Conservation (phyloP, 495 filamentous ascomycete genomes). For the Aspergillus panamensis region DNA sequence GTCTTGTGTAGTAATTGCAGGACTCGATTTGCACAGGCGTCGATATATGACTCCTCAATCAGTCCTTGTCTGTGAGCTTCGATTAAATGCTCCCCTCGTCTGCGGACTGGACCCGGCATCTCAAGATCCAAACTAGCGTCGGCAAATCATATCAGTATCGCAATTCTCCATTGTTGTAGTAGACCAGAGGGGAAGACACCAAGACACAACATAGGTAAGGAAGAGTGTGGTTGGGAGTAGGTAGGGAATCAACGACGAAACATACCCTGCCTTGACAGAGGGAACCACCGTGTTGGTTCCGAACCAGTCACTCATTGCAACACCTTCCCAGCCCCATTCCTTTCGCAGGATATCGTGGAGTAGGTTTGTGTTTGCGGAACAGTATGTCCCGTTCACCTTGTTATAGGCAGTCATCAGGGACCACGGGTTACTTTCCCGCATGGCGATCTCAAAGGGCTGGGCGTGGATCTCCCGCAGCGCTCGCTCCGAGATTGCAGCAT, state of each 20-base stretch:
- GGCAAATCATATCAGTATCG: too few relatives aligned
- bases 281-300: not conserved
- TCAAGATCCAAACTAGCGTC: not conserved
- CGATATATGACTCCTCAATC: not conserved
- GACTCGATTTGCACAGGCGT: not conserved
- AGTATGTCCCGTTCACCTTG: not conserved
- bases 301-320: not conserved
- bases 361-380: not conserved
- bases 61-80: not conserved
- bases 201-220: too few relatives aligned
- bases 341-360: not conserved
- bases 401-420: not conserved
- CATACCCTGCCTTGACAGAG: not conserved
- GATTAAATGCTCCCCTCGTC: not conserved
- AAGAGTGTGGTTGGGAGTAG: too few relatives aligned
- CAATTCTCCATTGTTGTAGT: too few relatives aligned
- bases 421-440: not conserved
- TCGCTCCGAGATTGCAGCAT: not conserved
- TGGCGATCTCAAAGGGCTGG: not conserved
- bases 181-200: too few relatives aligned
- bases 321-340: not conserved
- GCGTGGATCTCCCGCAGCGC: not conserved
- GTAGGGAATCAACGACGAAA: too few relatives aligned
- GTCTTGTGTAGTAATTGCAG: not conserved
- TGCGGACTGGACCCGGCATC: not conserved